phyloP scores from a whole-genome alignment of 805 yeast genomes.

The Barnettozyma pratensis region DNA sequence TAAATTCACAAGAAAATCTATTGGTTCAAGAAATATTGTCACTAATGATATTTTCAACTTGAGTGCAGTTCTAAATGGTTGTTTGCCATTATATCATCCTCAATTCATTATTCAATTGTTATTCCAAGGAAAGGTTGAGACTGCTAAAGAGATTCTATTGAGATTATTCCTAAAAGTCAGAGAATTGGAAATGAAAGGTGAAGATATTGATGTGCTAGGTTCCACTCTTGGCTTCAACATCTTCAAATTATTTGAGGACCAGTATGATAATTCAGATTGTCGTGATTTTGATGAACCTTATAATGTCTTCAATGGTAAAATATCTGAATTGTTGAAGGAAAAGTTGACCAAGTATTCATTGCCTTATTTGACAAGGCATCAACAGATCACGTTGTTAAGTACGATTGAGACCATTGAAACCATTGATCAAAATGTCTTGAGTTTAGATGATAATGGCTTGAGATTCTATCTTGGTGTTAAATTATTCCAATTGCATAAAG shows the following conservation, averaged over 20 bases:
- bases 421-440: conserved; percentile 36
- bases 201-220: conserved; percentile 19
- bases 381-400: conserved; percentile 75
- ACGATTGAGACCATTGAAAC: conserved; percentile 60
- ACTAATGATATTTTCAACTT: conserved; percentile 57
- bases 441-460: conserved; percentile 50
- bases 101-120: conserved; percentile 75
- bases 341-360: conserved; percentile 59
- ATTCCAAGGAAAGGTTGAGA: conserved; percentile 50
- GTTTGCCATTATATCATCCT: conserved; percentile 87
- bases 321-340: conserved; percentile 48
- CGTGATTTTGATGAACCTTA: conserved; percentile 32
- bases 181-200: conserved; percentile 40
- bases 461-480: conserved; percentile 68
- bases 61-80: conserved; percentile 79
- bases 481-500: conserved; percentile 51
- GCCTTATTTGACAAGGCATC: conserved; percentile 85
- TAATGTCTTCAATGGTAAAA: conserved; percentile 34
- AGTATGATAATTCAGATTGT: neutral
- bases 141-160: conserved; percentile 54
- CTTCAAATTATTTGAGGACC: conserved; percentile 23
- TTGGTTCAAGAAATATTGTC: conserved; percentile 55
- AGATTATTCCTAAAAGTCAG: conserved; percentile 50
- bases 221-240: conserved; percentile 28
- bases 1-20: conserved; percentile 44